Base-by-base conservation (phyloP, 2,329 filamentous ascomycete species). In the Diaporthe citriasiana region DNA sequence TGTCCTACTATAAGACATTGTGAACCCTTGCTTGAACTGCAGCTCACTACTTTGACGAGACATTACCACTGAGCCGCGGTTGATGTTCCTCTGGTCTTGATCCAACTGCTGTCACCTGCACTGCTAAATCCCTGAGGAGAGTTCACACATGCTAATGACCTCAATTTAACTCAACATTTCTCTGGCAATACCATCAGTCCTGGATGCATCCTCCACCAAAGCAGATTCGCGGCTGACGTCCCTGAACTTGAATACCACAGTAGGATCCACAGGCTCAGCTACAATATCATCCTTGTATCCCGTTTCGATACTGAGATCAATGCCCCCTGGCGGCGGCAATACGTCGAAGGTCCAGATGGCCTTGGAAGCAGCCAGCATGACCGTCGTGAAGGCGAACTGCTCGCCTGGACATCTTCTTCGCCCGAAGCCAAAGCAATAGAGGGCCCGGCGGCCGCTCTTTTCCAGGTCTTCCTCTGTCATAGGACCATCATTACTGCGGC, bases 291-390 rank as follows among this genome's bases (percentile, higher is more conserved):
- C 76, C 4, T 78, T 75, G 8, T 77, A 82, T 6, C 76, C 81
- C 1, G 72, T 77, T 47, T 80, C 75, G 5, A 81, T 56, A 6
- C 76, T 77, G 38, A 77, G 66, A 45, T 82, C 80, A 45, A 81
- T 70, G 33, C 72, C 66, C 25, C 73, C 72, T 22, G 76, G 76
- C 1, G 79, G 74, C 2, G 76, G 69, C 42, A 71, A 25, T 51
- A 85, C 79, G 4, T 85, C 79, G 59, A 88, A 87, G 1, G 84
- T 86, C 89, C 88, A 90, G 0, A 90, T 75, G 15, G 86, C 59
- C 73, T 85, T 84, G 1, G 85, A 79, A 57, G 85, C 78, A 3
- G 79, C 79, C 1, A 84, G 65, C 68, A 85, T 78, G 40, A 89
- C 76, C 40, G 82, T 86, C 40, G 84, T 83, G 76, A 87, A 85